Evolutionary conservation across 1,139 yeast species (phyloP).

Genomic region (Suhomyces kunorum): DNA sequence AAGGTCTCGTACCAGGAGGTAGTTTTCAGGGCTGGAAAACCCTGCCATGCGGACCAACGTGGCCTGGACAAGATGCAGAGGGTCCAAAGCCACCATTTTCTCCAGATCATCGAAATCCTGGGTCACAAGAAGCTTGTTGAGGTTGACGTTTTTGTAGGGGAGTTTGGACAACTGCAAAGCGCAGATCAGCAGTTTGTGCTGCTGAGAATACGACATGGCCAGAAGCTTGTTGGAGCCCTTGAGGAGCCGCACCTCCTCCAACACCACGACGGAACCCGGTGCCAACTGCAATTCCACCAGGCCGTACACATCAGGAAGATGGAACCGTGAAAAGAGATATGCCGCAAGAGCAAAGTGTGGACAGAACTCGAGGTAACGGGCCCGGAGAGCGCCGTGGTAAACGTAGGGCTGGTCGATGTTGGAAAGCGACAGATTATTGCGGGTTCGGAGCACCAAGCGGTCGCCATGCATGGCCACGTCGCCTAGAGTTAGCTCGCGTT

Average conservation of each 20-base stretch:
- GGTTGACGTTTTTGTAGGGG: conserved; percentile 24
- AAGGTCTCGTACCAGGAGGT: conserved; percentile 24
- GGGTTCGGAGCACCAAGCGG: conserved; percentile 10
- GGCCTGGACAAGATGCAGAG: conserved; percentile 20
- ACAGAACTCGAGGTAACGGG: conserved; percentile 32
- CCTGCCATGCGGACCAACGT: conserved; percentile 28
- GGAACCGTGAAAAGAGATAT: conserved; percentile 34
- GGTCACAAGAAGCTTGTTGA: conserved; percentile 24
- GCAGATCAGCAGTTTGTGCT: conserved; percentile 28
- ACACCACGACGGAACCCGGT: conserved; percentile 15
- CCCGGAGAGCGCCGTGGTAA: conserved; percentile 30
- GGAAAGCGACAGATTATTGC: conserved; percentile 8
- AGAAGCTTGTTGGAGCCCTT: conserved; percentile 29
- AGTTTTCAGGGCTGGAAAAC: conserved; percentile 23
- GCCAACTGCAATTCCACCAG: conserved; percentile 23
- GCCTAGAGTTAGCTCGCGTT: conserved; percentile 26
- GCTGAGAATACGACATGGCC: conserved; percentile 31
- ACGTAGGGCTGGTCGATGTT: conserved; percentile 12
- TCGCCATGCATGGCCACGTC: conserved; percentile 19
- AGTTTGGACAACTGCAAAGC: conserved; percentile 26
- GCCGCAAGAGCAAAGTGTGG: conserved; percentile 33
- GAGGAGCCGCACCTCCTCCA: conserved; percentile 26
- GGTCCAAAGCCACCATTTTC: conserved; percentile 13
- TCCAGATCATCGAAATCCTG: conserved; percentile 17
- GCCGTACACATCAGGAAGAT: conserved; percentile 33